Evolutionary conservation across 1,139 yeast species (phyloP).

Genomic region (Blastobotrys capitulatus): DNA sequence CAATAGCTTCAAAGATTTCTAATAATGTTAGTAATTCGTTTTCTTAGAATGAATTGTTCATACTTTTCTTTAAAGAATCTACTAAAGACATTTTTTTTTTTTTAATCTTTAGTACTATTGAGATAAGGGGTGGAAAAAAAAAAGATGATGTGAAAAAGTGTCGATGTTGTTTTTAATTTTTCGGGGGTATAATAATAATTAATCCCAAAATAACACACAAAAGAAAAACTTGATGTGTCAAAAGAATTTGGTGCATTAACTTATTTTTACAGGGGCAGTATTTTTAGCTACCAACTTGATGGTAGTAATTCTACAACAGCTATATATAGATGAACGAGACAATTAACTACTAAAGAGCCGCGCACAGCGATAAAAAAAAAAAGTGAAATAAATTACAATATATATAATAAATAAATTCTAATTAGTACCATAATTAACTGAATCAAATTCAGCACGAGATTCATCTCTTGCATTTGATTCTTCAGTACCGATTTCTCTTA

Average conservation of each 20-base stretch:
- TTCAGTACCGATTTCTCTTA: conserved; percentile 68
- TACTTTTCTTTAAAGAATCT: conserved; percentile 21
- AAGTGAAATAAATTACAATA: background rate
- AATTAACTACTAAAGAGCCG: too few relatives aligned
- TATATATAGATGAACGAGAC: too few relatives aligned
- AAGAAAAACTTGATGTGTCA: too few relatives aligned
- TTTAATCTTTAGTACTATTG: background rate
- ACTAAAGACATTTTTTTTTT: conserved; percentile 16
- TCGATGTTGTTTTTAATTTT: too few relatives aligned
- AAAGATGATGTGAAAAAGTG: background rate
- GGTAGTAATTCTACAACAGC: too few relatives aligned
- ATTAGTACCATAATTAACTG: conserved; percentile 40
- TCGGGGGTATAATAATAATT: too few relatives aligned
- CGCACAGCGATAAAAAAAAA: too few relatives aligned
- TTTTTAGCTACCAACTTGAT: too few relatives aligned
- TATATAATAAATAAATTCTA: background rate
- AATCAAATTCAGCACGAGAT: conserved; percentile 65
- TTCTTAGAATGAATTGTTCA: conserved; percentile 7
- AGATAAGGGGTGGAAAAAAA: conserved; percentile 1
- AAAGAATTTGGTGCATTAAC: too few relatives aligned
- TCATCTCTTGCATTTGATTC: conserved; percentile 67
- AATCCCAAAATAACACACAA: too few relatives aligned
- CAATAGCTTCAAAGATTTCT: conserved; percentile 29
- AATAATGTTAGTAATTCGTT: background rate
- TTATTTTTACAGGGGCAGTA: too few relatives aligned